Conservation (phyloP, 768 basidiomycete species). For the Boletus rubescentipes region DNA sequence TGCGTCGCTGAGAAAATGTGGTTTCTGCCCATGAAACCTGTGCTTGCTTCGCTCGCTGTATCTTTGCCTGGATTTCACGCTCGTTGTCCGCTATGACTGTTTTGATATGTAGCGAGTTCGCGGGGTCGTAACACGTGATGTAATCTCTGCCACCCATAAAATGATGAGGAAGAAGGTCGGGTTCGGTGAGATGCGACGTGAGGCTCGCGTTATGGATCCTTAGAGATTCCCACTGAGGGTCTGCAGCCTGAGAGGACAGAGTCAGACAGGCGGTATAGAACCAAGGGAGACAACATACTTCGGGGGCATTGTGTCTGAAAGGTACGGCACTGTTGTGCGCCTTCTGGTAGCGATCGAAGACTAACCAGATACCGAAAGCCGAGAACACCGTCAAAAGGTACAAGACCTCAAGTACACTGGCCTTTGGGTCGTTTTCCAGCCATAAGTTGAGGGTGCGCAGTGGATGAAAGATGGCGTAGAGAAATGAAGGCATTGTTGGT, state of each 20-base stretch:
- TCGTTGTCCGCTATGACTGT: constrained; percentile 76
- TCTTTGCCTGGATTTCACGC: constrained; percentile 71
- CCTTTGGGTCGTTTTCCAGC: constrained; percentile 47
- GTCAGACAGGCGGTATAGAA: constrained; percentile 11
- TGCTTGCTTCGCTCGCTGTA: constrained; percentile 60
- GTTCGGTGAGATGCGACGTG: constrained; percentile 59
- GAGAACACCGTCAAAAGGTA: constrained; percentile 71
- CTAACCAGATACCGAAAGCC: constrained; percentile 76
- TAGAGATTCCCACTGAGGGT: constrained; percentile 55
- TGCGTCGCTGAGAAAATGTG: constrained; percentile 74
- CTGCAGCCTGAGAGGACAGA: constrained; percentile 45
- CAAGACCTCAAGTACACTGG: constrained; percentile 56
- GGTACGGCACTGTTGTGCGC: constrained; percentile 71
- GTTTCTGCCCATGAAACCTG: constrained; percentile 74
- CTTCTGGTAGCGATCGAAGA: constrained; percentile 71
- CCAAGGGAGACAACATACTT: constrained; percentile 42
- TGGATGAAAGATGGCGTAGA: constrained; percentile 48
- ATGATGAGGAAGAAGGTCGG: constrained; percentile 52
- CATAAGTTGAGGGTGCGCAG: constrained; percentile 48
- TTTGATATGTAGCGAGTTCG: constrained; percentile 77
- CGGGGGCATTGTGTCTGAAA: constrained; percentile 58
- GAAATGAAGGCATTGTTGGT: constrained; percentile 30
- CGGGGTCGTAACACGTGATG: constrained; percentile 91
- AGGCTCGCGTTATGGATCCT: constrained; percentile 59
- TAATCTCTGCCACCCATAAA: constrained; percentile 53